Percentiles rank a stretch among this genome's conserved stretches.
Conservation (phyloP, 805 yeast species). For the Teunomyces panamensis region DNA sequence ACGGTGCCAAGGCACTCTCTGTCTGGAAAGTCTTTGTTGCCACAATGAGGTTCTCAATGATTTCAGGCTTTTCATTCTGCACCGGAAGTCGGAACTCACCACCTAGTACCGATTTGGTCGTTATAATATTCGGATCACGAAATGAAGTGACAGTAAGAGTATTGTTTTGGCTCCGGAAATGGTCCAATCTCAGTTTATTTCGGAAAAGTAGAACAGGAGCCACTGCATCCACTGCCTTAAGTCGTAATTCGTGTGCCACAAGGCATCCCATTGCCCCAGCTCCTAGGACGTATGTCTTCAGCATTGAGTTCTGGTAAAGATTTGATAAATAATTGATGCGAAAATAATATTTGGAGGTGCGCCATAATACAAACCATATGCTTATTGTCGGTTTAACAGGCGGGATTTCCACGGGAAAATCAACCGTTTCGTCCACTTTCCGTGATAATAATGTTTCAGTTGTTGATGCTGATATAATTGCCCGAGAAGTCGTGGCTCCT, state of each 20-base stretch:
- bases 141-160: constrained; percentile 23
- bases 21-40: constrained; percentile 83
- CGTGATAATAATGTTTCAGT: constrained; percentile 50
- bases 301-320: neutral
- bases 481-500: constrained; percentile 81
- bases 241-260: constrained; percentile 44
- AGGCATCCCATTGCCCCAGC: constrained; percentile 55
- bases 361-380: constrained; percentile 42
- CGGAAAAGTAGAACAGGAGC: constrained; percentile 35
- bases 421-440: constrained; percentile 74
- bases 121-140: constrained; percentile 15
- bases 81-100: constrained; percentile 24
- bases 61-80: constrained; percentile 4
- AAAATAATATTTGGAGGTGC: constrained; percentile 18
- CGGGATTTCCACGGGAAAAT: constrained; percentile 95
- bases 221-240: constrained; percentile 37
- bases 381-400: constrained; percentile 94
- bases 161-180: constrained; percentile 40
- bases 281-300: constrained; percentile 43
- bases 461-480: constrained; percentile 89
- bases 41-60: constrained; percentile 59
- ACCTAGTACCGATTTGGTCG: constrained; percentile 14
- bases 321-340: constrained; percentile 27
- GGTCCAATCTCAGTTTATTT: constrained; percentile 38
- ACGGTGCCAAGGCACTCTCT: constrained; percentile 54